These are phyloP conservation scores for Collybiopsis luxurians DNA, from an alignment of 768 basidiomycete genomes.

Conservation along the genomic window DNA sequence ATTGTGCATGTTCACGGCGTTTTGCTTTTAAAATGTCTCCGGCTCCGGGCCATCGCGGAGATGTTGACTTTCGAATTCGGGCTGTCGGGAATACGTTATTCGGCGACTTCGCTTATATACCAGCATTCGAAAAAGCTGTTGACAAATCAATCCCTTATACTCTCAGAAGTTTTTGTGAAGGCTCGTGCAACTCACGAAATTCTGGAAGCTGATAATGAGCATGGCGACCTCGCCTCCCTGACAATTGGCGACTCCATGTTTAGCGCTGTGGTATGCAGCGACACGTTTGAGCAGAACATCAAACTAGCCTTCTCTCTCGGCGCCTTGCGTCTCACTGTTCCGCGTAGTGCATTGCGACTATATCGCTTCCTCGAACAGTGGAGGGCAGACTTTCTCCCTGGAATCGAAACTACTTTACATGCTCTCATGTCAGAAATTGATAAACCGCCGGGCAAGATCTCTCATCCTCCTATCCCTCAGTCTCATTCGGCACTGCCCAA, in stretches of 20 bases:
- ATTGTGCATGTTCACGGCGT: constrained; percentile 30
- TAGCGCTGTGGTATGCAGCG: constrained; percentile 46
- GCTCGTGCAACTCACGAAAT: constrained; percentile 51
- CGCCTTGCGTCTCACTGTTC: constrained; percentile 56
- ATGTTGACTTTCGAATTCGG: constrained; percentile 66
- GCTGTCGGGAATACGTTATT: constrained; percentile 22
- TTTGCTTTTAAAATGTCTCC: constrained; percentile 40
- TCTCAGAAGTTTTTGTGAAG: constrained; percentile 53
- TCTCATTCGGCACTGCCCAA: constrained; percentile 24
- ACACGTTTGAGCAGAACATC: constrained; percentile 35
- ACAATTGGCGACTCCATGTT: constrained; percentile 43
- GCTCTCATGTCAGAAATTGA: constrained; percentile 64
- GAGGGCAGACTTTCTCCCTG: constrained; percentile 76
- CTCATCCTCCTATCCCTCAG: constrained; percentile 12
- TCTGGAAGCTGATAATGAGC: constrained; percentile 36
- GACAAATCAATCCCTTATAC: constrained; percentile 43
- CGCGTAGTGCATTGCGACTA: constrained; percentile 76
- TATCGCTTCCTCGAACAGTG: constrained; percentile 82
- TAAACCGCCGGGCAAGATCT: constrained; percentile 30
- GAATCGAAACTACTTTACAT: constrained; percentile 64
- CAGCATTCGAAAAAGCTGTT: constrained; percentile 30
- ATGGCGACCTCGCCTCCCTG: constrained; percentile 63
- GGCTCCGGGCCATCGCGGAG: constrained; percentile 65
- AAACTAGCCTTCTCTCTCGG: constrained; percentile 45
- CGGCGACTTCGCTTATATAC: neutral